A percentile compares a stretch with the other conserved stretches of the same genome.
These are phyloP conservation scores for Tolypocladium pustulatum DNA, from an alignment of 2,329 filamentous ascomycete species.

Conservation along the genomic window DNA sequence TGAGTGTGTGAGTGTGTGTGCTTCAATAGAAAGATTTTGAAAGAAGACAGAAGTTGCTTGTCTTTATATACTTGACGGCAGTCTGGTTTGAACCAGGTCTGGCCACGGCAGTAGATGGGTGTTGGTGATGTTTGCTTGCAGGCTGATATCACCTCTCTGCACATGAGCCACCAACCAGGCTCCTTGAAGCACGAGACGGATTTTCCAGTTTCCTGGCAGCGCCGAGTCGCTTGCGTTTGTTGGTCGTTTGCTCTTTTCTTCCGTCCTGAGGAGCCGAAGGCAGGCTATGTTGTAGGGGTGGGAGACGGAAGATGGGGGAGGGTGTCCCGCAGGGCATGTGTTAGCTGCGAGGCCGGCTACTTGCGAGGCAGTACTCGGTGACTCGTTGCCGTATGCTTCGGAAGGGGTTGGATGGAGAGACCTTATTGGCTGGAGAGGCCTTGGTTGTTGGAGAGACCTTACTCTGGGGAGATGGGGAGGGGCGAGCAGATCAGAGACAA, in stretches of 20 bases:
- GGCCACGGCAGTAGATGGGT: conserved; percentile 5
- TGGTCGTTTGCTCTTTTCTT: conserved; percentile 6
- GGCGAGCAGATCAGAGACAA: neutral
- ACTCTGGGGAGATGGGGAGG: neutral
- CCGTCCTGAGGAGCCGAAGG: conserved; percentile 3
- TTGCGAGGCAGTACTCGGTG: neutral
- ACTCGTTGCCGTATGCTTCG: neutral
- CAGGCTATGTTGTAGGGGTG: conserved; percentile 3
- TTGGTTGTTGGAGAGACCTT: neutral
- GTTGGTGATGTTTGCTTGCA: conserved; percentile 7
- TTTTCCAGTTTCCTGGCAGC: conserved; percentile 4
- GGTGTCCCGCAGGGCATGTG: neutral
- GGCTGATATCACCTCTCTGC: conserved; percentile 1
- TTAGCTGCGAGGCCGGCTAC: neutral
- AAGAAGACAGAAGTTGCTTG: neutral
- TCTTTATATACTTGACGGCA: conserved; percentile 18
- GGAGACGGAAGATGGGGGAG: neutral
- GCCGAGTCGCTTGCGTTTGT: conserved; percentile 6
- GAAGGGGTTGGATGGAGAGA: neutral
- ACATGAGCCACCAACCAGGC: conserved; percentile 2
- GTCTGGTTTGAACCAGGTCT: neutral
- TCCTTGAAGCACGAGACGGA: conserved; percentile 3
- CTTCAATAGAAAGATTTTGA: neutral
- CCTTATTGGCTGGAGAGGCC: neutral
- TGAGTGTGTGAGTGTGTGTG: neutral